phyloP scores from a whole-genome alignment of 352 stramenopile genomes.

The Phytophthora melonis region DNA sequence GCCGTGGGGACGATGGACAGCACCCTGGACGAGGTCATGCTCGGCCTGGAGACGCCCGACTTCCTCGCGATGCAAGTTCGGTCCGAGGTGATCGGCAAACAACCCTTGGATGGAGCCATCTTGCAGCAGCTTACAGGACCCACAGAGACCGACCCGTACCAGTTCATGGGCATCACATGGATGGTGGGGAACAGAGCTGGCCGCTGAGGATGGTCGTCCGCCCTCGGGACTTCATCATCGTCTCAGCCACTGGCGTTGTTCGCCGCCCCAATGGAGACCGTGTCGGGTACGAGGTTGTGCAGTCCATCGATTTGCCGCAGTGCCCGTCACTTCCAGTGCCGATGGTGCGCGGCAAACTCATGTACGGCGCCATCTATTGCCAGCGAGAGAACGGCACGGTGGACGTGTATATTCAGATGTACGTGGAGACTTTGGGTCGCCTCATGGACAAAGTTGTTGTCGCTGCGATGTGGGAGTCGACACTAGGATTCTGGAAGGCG shows the following conservation, averaged over 20 bases:
- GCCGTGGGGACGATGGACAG: not conserved
- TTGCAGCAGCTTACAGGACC: slow-evolving; percentile 31
- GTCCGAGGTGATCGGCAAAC: slow-evolving; percentile 1
- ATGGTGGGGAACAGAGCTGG: slow-evolving; percentile 17
- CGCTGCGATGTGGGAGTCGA: slow-evolving; percentile 23
- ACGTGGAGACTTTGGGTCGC: slow-evolving; percentile 24
- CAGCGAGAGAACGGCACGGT: slow-evolving; percentile 24
- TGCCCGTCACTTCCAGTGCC: slow-evolving; percentile 14
- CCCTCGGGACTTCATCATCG: slow-evolving; percentile 63
- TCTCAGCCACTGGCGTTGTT: slow-evolving; percentile 51
- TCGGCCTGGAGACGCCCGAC: not conserved
- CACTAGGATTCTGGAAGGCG: slow-evolving; percentile 28
- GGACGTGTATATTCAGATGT: slow-evolving; percentile 33
- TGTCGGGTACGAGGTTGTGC: slow-evolving; percentile 61
- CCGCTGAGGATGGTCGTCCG: slow-evolving; percentile 38
- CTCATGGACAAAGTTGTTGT: slow-evolving; percentile 22
- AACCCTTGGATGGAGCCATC: slow-evolving; percentile 4
- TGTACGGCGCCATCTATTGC: slow-evolving; percentile 33
- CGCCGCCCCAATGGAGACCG: slow-evolving; percentile 29
- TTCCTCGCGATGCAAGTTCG: slow-evolving; percentile 11
- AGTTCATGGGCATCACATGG: slow-evolving; percentile 36
- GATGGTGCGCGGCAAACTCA: slow-evolving; percentile 29
- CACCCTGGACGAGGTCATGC: not conserved
- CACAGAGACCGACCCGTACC: slow-evolving; percentile 31
- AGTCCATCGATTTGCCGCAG: slow-evolving; percentile 49